Percentiles rank a stretch among this genome's conserved stretches.
Evolutionary conservation across 176 grass and related monocot genomes (phyloP).

Genomic region (Canna indica): DNA sequence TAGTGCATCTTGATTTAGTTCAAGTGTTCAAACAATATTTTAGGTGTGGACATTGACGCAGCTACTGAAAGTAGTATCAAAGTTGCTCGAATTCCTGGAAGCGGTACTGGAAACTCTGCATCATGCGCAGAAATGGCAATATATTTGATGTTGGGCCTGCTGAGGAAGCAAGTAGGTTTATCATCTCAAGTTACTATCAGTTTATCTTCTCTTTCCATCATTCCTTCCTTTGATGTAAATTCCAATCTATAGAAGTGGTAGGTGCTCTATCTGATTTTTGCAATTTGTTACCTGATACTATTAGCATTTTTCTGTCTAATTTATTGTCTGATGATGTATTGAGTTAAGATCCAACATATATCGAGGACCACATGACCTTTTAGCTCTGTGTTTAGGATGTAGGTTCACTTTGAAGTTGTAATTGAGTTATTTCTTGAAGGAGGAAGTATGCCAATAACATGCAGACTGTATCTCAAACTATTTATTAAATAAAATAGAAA

Average conservation of each 20-base stretch:
- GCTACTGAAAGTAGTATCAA: slow-evolving; percentile 77
- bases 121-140: slow-evolving; percentile 88
- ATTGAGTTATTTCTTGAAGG: no score
- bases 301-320: not conserved
- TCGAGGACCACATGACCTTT: not conserved
- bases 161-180: slow-evolving; percentile 69
- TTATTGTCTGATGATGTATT: not conserved
- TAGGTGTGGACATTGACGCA: slow-evolving; percentile 80
- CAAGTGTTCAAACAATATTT: slow-evolving; percentile 18
- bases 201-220: not conserved
- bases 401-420: no score
- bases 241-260: not conserved
- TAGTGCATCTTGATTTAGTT: not conserved
- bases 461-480: no score
- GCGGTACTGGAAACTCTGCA: slow-evolving; percentile 62
- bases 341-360: not conserved
- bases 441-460: no score
- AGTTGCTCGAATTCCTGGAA: slow-evolving; percentile 90
- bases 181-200: not conserved
- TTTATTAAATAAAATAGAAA: no score
- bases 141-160: slow-evolving; percentile 68
- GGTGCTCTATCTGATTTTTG: no score
- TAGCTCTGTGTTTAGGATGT: not conserved
- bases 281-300: not conserved
- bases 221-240: not conserved